These are phyloP conservation scores for Colletotrichum sp. DNA, from an alignment of 2,329 filamentous ascomycete genomes.

Conservation along the genomic window DNA sequence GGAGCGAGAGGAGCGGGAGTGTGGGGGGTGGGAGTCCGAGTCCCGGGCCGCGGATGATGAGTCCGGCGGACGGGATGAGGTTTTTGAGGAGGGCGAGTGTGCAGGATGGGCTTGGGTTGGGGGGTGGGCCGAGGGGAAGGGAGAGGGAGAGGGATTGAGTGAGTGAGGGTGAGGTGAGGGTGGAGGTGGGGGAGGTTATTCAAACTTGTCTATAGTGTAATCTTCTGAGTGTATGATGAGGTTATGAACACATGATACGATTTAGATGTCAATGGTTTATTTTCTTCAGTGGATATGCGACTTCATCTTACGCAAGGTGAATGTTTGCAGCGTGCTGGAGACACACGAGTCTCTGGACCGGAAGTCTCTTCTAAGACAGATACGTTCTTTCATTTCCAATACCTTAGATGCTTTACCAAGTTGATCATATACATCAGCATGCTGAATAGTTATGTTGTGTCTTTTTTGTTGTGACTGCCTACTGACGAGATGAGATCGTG, in stretches of 20 bases:
- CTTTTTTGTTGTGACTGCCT: too few species aligned
- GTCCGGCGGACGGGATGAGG: constrained; percentile 45
- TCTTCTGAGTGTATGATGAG: neutral
- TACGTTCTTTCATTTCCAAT: too few species aligned
- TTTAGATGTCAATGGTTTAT: neutral
- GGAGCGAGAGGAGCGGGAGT: neutral
- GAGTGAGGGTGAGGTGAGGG: neutral
- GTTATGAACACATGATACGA: neutral
- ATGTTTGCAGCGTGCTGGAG: too few species aligned
- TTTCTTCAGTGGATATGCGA: too few species aligned
- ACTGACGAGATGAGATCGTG: too few species aligned
- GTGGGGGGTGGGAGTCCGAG: constrained; percentile 17
- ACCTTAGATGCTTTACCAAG: too few species aligned
- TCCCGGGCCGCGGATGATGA: constrained; percentile 34
- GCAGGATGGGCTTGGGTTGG: constrained; percentile 34
- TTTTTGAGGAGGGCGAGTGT: constrained; percentile 55
- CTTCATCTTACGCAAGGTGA: rapidly evolving
- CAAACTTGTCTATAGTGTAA: neutral
- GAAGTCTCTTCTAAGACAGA: too few species aligned
- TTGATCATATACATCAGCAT: too few species aligned
- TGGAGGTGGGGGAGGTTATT: neutral
- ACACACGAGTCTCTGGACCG: too few species aligned
- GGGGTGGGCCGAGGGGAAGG: neutral
- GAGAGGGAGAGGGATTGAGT: constrained; percentile 8
- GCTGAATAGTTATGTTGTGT: too few species aligned